These are phyloP conservation scores for Plasmopara halstedii DNA, from an alignment of 352 stramenopile genomes.

Conservation along the genomic window DNA sequence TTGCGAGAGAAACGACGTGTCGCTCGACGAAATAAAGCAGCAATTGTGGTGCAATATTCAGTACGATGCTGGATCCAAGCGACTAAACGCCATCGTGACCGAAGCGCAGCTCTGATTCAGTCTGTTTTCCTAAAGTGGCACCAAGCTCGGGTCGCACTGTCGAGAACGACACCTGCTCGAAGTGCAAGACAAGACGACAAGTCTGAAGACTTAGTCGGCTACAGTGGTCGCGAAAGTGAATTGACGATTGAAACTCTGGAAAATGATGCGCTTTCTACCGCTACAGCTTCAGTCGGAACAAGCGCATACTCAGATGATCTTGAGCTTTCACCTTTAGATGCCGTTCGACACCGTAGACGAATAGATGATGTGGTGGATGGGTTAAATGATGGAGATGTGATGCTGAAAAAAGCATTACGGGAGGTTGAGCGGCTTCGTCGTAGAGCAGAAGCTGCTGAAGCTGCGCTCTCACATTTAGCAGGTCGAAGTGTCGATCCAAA, in stretches of 20 bases:
- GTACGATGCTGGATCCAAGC: conserved; percentile 25
- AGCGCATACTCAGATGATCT: conserved; percentile 33
- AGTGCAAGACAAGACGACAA: conserved; percentile 12
- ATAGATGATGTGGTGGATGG: conserved; percentile 10
- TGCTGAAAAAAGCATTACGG: conserved; percentile 39
- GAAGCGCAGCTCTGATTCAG: conserved; percentile 29
- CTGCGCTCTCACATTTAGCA: conserved; percentile 34
- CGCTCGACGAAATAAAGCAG: conserved; percentile 23
- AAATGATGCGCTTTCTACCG: conserved; percentile 25
- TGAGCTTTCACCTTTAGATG: conserved; percentile 15
- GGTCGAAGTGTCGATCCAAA: conserved; percentile 7
- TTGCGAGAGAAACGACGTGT: conserved; percentile 32
- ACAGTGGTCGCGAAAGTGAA: conserved; percentile 22
- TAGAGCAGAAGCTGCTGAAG: conserved; percentile 54
- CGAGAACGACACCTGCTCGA: conserved; percentile 7
- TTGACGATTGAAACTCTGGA: conserved; percentile 25
- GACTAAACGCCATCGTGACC: conserved; percentile 10
- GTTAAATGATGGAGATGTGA: conserved; percentile 19
- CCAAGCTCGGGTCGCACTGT: conserved; percentile 7
- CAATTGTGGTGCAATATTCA: conserved; percentile 27
- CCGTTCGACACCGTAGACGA: conserved; percentile 9
- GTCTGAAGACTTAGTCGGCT: conserved; percentile 4
- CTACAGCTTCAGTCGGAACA: conserved; percentile 31
- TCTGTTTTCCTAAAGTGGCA: conserved; percentile 21
- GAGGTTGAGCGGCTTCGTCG: conserved; percentile 51